These are phyloP conservation scores for Cenchrus purpureus DNA, from an alignment of 176 grass and related monocot species.

Conservation along the genomic window DNA sequence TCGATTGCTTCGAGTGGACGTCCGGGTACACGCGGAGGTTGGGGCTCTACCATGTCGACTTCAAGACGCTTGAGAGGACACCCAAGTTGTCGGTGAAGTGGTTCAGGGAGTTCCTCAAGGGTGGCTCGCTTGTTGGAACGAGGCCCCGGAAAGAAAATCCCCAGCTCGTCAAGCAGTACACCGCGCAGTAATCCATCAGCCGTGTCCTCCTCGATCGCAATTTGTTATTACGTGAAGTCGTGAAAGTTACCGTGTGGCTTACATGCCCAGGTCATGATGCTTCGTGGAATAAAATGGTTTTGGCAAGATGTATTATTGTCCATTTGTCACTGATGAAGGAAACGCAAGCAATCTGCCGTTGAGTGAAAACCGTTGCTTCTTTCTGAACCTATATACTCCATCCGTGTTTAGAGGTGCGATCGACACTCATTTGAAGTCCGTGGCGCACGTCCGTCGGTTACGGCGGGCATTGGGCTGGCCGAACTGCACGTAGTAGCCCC, in stretches of 20 bases:
- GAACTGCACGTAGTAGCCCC: no score
- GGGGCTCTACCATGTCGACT: constrained; percentile 71
- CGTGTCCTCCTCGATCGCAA: not conserved
- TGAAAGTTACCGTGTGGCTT: not conserved
- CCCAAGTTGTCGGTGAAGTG: constrained; percentile 60
- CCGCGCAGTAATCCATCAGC: not conserved
- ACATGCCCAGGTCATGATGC: not conserved
- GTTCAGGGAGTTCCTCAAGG: constrained; percentile 59
- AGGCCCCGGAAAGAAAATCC: not conserved
- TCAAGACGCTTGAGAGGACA: constrained; percentile 47
- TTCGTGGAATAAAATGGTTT: not conserved
- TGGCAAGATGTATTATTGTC: not conserved
- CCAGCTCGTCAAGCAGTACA: not conserved
- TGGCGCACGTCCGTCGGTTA: no score
- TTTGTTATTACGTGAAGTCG: not conserved
- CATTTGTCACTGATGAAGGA: not conserved
- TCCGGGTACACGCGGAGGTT: constrained; percentile 48
- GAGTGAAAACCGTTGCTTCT: no score
- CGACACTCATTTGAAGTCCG: no score
- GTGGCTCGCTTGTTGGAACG: constrained; percentile 9
- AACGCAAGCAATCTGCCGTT: not conserved
- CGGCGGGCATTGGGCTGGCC: no score
- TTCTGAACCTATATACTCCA: no score
- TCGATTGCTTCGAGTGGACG: constrained; percentile 68
- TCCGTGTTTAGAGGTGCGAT: no score